phyloP scores from a whole-genome alignment of 306 rosid genomes.

The Vicia faba region DNA sequence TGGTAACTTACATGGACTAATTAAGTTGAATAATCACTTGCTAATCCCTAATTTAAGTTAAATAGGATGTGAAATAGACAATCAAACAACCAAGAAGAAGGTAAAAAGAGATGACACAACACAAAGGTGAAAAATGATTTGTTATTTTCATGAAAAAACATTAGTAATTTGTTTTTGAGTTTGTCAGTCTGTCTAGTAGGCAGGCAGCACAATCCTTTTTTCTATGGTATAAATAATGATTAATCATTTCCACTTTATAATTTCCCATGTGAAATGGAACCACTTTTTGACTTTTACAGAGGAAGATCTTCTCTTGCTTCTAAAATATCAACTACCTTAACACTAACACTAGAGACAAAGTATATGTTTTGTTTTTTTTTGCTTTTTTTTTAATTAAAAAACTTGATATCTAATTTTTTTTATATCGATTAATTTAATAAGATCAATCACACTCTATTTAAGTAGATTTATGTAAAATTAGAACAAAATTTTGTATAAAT shows the following conservation, averaged over 20 bases:
- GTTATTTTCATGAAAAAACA: conserved; percentile 39
- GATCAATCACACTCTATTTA: too few species aligned
- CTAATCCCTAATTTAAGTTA: conserved; percentile 6
- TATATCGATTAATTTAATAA: too few species aligned
- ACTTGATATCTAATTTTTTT: too few species aligned
- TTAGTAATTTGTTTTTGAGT: conserved; percentile 36
- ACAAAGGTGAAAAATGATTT: conserved; percentile 20
- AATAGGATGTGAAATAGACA: conserved; percentile 38
- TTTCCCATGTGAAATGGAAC: conserved; percentile 41
- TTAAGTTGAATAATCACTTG: not conserved
- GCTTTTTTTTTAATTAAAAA: too few species aligned
- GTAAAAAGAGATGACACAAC: conserved; percentile 2
- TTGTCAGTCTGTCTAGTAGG: conserved; percentile 51
- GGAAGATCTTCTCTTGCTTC: conserved; percentile 37
- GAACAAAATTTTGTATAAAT: too few species aligned
- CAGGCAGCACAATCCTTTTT: conserved; percentile 53
- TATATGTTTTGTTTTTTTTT: not conserved
- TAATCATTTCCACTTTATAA: conserved; percentile 38
- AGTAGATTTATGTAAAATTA: too few species aligned
- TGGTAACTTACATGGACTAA: too few species aligned
- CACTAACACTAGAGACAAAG: conserved; percentile 23
- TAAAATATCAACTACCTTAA: conserved; percentile 39
- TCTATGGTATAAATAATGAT: conserved; percentile 38
- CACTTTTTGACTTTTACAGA: conserved; percentile 46
- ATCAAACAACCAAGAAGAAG: conserved; percentile 33